Evolutionary conservation across 2,329 filamentous ascomycete species (phyloP), one percentile per base, ranked within the genome.

Genomic region (Pseudogymnoascus sp.): DNA sequence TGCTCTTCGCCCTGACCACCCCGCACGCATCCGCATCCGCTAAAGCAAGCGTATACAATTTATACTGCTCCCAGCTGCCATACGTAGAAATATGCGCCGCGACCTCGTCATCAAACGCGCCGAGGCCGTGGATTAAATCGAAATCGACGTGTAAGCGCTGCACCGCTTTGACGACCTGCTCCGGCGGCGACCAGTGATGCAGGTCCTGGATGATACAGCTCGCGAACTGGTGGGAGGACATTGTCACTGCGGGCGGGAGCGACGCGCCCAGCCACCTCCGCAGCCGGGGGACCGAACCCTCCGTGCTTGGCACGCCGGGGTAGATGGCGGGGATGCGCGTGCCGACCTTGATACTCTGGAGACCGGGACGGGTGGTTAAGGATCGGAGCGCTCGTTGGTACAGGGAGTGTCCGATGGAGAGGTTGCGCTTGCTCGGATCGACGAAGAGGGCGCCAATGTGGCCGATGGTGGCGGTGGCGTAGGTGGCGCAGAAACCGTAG

Each of bases 401-500:
- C 1, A 97, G 83, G 0, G 91, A 96, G 68, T 92, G 86, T 0
- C 93, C 93, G 65, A 97, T 95, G 0, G 92, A 96, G 8, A 96
- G 82, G 70, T 93, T 95, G 36, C 93, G 86, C 70, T 96, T 88
- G 3, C 83, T 78, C 0, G 93, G 93, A 68, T 97, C 93, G 38
- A 97, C 93, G 66, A 97, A 89, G n/a, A 97, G 81, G 3, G 90
- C 86, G 0, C 89, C 92, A 60, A 97, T 86, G 16, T 91, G 88
- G 2, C 80, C 87, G n/a, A 78, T 81, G 12, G 65, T 66, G 1
- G 77, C 77, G 42, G 85, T 85, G 72, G 85, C 92, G 72, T 96
- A 97, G 0, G 92, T 96, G 0, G 92, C 89, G 71, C 90, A 93
- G 75, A 97, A 97, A 1, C 93, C 93, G 71, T 96, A 97, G 0